A percentile compares a stretch with the other conserved stretches of the same genome.
These are phyloP conservation scores for Populus hybrid DNA, from an alignment of 441 rosid species.

Conservation along the genomic window DNA sequence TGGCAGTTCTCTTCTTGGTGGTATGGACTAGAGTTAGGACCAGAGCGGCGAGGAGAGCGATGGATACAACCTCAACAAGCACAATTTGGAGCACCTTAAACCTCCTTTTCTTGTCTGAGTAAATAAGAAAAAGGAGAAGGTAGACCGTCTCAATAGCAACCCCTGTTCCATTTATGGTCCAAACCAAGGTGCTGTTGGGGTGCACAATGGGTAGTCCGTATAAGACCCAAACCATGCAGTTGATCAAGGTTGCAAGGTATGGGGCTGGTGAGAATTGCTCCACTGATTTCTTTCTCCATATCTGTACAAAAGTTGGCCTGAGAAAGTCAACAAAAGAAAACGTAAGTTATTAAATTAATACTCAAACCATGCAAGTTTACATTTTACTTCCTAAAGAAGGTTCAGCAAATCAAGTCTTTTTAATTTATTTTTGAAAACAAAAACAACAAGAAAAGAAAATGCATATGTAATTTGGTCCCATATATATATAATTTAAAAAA, in stretches of 20 bases:
- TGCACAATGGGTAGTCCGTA: constrained; percentile 81
- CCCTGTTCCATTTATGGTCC: constrained; percentile 76
- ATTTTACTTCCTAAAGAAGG: not conserved
- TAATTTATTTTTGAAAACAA: not conserved
- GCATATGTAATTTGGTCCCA: not conserved
- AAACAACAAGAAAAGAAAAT: not conserved
- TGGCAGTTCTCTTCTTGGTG: constrained; percentile 39
- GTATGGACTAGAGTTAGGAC: constrained; percentile 49
- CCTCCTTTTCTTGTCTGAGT: constrained; percentile 42
- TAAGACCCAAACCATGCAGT: constrained; percentile 80
- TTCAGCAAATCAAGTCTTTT: not conserved
- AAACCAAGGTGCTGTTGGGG: constrained; percentile 61
- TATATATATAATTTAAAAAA: too few relatives aligned
- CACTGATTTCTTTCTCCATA: constrained; percentile 71
- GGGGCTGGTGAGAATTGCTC: constrained; percentile 77
- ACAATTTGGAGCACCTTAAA: constrained; percentile 25
- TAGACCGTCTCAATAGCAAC: constrained; percentile 50
- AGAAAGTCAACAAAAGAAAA: not conserved
- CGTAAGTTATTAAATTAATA: not conserved
- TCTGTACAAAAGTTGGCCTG: constrained; percentile 79
- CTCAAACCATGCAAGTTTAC: too few relatives aligned
- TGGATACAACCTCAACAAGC: constrained; percentile 38
- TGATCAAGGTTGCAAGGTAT: constrained; percentile 69
- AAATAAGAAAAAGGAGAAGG: constrained; percentile 42
- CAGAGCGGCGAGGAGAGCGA: constrained; percentile 27